phyloP scores from a whole-genome alignment of 1,284 basidiomycete genomes.

The Ustilago shanxiensis region DNA sequence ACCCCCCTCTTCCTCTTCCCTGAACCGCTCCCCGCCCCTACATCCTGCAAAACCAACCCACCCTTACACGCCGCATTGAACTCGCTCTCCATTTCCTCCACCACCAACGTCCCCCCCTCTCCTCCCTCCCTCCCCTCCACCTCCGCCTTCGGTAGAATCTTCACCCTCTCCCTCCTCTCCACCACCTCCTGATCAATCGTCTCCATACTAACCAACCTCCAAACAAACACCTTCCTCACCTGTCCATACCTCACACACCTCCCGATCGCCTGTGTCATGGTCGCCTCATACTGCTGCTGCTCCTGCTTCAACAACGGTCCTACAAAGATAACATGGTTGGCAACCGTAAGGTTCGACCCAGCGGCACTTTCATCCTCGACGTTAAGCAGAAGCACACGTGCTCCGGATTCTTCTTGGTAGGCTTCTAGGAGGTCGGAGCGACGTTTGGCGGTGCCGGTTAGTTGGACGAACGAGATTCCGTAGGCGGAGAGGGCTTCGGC shows the following conservation, averaged over 20 bases:
- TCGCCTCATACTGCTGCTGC: conserved; percentile 55
- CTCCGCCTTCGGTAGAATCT: not conserved
- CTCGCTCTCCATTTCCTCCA: conserved; percentile 69
- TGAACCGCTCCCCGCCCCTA: conserved; percentile 16
- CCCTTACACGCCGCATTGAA: conserved; percentile 76
- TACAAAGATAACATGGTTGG: conserved; percentile 94
- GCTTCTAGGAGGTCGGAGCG: conserved; percentile 49
- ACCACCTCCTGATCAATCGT: conserved; percentile 58
- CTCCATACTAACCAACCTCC: conserved; percentile 47
- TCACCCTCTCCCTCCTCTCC: conserved; percentile 45
- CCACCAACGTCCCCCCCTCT: conserved; percentile 69
- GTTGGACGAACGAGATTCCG: conserved; percentile 82
- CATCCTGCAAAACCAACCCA: conserved; percentile 44
- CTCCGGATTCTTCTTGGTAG: conserved; percentile 79
- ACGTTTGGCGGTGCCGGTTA: conserved; percentile 79
- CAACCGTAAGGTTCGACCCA: conserved; percentile 89
- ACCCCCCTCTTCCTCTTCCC: conserved; percentile 10
- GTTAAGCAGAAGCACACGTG: conserved; percentile 85
- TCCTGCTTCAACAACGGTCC: conserved; percentile 87
- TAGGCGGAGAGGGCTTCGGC: conserved; percentile 82
- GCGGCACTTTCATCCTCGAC: conserved; percentile 94
- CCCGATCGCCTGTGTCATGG: conserved; percentile 60
- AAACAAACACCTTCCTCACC: conserved; percentile 54
- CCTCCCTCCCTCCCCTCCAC: not conserved
- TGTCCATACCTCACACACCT: conserved; percentile 57